Evolutionary conservation across 345 rosid species (phyloP), one percentile per base, ranked within the genome.

Genomic region (Linum trigynum): DNA sequence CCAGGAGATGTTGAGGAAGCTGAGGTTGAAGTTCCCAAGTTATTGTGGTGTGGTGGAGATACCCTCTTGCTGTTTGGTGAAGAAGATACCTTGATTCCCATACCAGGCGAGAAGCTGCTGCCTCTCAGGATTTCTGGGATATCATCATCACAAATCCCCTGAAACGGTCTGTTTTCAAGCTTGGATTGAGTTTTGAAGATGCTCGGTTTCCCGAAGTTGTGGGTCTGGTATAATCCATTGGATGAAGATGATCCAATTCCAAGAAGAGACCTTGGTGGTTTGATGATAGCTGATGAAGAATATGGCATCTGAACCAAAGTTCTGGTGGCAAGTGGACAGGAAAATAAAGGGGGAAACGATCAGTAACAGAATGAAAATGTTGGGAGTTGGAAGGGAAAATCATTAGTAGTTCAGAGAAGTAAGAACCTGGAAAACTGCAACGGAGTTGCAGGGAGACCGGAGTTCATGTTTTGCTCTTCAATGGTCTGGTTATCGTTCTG

Each of bases 11-110:
- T 43, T 4, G 32, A 23, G 32, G 32, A 23, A 23, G 32, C 32
- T 23, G 32, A 23, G 1, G 50, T 48, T 48, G 53, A 48, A 9
- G 87, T 79, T 17, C 91, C 85, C 3, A 84, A 72, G 72, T 78
- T 78, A 2, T 65, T 62, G 16, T 85, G 83, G 23, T 85, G 83
- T 35, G 96, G 97, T 23, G 95, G 96, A 75, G 98, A 91, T 65
- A 95, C 85, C 85, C 99, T 89, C 86, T 91, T 95, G 74, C 91
- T 77, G 79, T 91, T 95, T 45, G 99, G 99, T 23, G 32, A 23
- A 65, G 98, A 91, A 40, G 75, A 70, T 10, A 84, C 79, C 80
- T 87, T 95, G 62, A 81, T 57, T 61, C 72, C 81, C 3, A 80
- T 43, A 17, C 58, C 67, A 3, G 96, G 88, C 50, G 91, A 66